These are phyloP conservation scores for Entophlyctis luteolus DNA, from an alignment of 192 early-diverging fungal genomes.

Conservation along the genomic window DNA sequence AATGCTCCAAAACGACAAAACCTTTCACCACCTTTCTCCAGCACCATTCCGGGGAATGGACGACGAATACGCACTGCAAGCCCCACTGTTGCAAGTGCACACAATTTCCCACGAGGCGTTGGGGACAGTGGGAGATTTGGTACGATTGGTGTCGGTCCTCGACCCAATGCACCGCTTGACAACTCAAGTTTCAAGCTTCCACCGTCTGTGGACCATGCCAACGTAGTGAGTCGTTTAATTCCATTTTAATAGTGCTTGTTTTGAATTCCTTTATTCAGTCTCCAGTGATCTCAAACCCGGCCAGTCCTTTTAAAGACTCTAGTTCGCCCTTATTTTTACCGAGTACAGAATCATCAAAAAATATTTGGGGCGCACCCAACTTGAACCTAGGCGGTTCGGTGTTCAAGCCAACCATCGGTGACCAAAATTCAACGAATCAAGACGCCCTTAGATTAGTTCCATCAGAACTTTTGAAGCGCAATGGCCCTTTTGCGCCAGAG, in stretches of 20 bases:
- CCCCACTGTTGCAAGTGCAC: background rate
- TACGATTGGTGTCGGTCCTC: background rate
- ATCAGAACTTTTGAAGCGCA: constrained; percentile 11
- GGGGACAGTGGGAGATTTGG: background rate
- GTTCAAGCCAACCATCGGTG: background rate
- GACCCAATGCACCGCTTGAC: background rate
- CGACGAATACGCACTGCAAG: background rate
- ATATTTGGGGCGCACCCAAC: constrained; percentile 30
- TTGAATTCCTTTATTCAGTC: too few species aligned
- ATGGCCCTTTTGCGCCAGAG: too few species aligned
- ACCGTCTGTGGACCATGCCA: background rate
- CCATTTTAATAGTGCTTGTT: too few species aligned
- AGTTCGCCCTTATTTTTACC: constrained; percentile 22
- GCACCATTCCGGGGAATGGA: background rate
- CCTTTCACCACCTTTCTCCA: background rate
- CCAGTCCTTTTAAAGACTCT: too few species aligned
- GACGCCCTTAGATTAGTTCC: background rate
- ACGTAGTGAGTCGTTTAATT: background rate
- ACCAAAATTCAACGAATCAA: background rate
- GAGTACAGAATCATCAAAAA: constrained; percentile 3
- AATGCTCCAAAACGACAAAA: too few species aligned
- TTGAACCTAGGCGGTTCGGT: constrained; percentile 18
- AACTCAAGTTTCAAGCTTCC: background rate
- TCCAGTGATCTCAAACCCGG: too few species aligned
- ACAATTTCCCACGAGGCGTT: background rate